Evolutionary conservation across 2,329 filamentous ascomycete genomes (phyloP), one percentile per base, ranked within the genome.

Genomic region (Thielaviopsis euricoi): DNA sequence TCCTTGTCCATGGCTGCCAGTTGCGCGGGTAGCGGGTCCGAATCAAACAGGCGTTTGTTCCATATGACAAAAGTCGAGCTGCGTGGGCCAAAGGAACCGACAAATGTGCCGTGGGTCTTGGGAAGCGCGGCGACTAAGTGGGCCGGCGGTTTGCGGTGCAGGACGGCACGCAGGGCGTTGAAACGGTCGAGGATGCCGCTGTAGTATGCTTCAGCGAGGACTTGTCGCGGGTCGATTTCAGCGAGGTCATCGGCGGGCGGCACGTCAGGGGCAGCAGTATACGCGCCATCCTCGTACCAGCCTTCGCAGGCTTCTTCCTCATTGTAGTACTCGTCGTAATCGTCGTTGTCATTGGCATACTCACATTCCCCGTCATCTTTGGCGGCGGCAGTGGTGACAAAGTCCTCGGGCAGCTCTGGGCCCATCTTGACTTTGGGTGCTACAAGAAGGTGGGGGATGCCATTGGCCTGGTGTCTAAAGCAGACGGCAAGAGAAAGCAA

Each of bases 241-340:
- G 63, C 58, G 15, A 68, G 66, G 12, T 66, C 65, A 10, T 64
- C 61, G 7, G 64, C 62, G 1, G 62, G 61, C 51, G 67, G 62
- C 23, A 63, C 63, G 26, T 75, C 71, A 0, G 80, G 76, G 2
- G 77, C 74, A 3, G 83, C 86, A 23, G 85, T 80, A 67, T 89
- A 95, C 43, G 87, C 86, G 53, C 89, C 89, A 63, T 95, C 87
- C 17, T 82, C 73, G 67, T 87, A 93, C 65, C 81, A 83, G 12
- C 85, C 86, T 58, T 78, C 71, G 22, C 74, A 71, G 64, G 85
- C 79, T 56, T 76, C 75, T 21, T 69, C 62, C 6, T 74, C 74
- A 58, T 73, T 67, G 9, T 73, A 65, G 64, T 82, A 81, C 17
- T 63, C 25, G n/a, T 67, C 64, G n/a, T 56, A 63, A 49, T 63